Conservation (phyloP, 164 flowering plant genomes). For the Nymphaea thermarum region DNA sequence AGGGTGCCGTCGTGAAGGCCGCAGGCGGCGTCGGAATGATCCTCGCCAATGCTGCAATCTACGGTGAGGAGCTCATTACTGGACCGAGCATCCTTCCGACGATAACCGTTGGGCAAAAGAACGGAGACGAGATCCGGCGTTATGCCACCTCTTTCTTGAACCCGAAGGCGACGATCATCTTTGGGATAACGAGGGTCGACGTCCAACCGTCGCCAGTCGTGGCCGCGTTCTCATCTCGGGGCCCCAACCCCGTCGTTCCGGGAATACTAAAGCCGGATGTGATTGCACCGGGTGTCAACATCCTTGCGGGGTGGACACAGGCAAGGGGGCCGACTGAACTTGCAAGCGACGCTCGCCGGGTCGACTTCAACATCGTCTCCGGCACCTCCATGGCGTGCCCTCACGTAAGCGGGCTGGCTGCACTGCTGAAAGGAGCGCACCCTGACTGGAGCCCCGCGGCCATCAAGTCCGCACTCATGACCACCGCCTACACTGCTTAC, state of each 20-base stretch:
- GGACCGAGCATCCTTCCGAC: slow-evolving; percentile 68
- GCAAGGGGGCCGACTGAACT: slow-evolving; percentile 52
- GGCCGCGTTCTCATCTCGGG: slow-evolving; percentile 73
- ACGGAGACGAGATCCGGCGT: slow-evolving; percentile 39
- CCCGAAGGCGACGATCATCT: slow-evolving; percentile 46
- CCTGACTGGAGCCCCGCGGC: slow-evolving; percentile 85
- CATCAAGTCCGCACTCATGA: slow-evolving; percentile 72
- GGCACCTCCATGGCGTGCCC: slow-evolving; percentile 94
- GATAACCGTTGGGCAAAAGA: slow-evolving; percentile 41
- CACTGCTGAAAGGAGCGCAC: slow-evolving; percentile 56
- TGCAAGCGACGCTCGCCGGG: slow-evolving; percentile 31
- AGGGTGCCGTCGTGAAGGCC: slow-evolving; percentile 49
- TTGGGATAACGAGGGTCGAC: slow-evolving; percentile 43
- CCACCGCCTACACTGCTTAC: slow-evolving; percentile 57
- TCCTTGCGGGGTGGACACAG: slow-evolving; percentile 79
- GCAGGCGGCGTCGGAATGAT: slow-evolving; percentile 89
- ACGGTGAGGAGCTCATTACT: slow-evolving; percentile 67
- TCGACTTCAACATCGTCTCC: slow-evolving; percentile 59
- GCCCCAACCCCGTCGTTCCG: slow-evolving; percentile 54
- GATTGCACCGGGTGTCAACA: slow-evolving; percentile 82
- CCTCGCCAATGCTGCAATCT: slow-evolving; percentile 43
- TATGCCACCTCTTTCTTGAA: slow-evolving; percentile 32
- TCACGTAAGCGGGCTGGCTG: slow-evolving; percentile 70
- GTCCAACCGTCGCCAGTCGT: slow-evolving; percentile 70
- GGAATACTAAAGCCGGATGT: slow-evolving; percentile 77